Conservation (phyloP, 352 stramenopile species). For the Pythium aristosporum region DNA sequence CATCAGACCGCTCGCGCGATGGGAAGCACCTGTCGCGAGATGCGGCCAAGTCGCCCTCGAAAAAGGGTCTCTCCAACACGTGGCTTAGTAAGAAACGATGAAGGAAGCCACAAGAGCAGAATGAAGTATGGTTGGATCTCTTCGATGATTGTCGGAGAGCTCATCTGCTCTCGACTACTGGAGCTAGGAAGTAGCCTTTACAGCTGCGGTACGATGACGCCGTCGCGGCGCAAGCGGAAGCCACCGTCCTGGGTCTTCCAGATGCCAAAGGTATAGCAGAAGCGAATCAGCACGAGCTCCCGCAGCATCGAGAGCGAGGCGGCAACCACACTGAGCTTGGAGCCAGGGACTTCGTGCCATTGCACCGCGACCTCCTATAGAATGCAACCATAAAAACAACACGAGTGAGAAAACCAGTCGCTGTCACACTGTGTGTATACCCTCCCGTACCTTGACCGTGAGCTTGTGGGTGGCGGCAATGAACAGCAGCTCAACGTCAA, state of each 20-base stretch:
- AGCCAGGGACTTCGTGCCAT: conserved; percentile 91
- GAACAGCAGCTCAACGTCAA: conserved; percentile 94
- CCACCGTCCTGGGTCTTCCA: conserved; percentile 78
- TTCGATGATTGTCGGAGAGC: too few species aligned
- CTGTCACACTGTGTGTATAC: neutral
- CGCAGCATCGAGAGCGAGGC: conserved; percentile 91
- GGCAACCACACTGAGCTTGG: conserved; percentile 87
- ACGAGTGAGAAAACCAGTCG: neutral
- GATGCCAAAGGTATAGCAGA: conserved; percentile 90
- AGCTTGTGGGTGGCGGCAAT: conserved; percentile 63
- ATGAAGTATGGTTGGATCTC: too few species aligned
- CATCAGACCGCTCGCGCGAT: neutral
- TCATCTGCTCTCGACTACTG: too few species aligned
- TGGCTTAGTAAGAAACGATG: conserved; percentile 17
- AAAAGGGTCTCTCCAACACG: neutral
- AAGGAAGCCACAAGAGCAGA: neutral
- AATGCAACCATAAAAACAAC: conserved; percentile 16
- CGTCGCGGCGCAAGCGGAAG: conserved; percentile 45
- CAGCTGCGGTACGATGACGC: conserved; percentile 23
- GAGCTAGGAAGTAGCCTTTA: neutral
- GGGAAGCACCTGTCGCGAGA: neutral
- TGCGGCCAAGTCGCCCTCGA: conserved; percentile 4
- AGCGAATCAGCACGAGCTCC: conserved; percentile 88
- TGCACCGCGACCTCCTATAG: conserved; percentile 88
- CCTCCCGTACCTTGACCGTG: conserved; percentile 50